Conservation (phyloP, 768 basidiomycete species). For the Tulasnella sp. region DNA sequence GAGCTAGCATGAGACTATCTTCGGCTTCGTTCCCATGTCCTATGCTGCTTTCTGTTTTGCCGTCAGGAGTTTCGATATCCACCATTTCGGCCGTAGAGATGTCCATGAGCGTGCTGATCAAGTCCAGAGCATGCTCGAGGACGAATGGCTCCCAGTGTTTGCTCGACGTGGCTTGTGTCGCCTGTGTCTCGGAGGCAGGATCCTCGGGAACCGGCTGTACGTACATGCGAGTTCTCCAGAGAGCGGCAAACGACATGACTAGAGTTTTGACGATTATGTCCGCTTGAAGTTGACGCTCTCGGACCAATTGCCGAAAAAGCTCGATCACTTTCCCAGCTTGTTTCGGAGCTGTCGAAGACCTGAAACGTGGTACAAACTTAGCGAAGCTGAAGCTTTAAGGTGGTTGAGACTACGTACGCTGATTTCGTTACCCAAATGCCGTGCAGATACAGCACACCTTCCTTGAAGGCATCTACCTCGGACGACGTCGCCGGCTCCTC, state of each 20-base stretch:
- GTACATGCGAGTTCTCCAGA: slow-evolving; percentile 76
- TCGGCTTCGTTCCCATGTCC: slow-evolving; percentile 19
- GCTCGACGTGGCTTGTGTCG: slow-evolving; percentile 18
- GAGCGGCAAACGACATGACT: slow-evolving; percentile 62
- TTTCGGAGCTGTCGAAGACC: slow-evolving; percentile 2
- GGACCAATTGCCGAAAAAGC: slow-evolving; percentile 50
- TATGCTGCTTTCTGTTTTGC: background rate
- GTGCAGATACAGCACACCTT: slow-evolving; percentile 63
- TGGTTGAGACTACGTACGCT: slow-evolving; percentile 37
- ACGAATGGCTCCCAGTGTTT: slow-evolving; percentile 51
- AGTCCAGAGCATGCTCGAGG: slow-evolving; percentile 51
- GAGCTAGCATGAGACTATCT: slow-evolving; percentile 49
- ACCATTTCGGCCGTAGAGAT: slow-evolving; percentile 52
- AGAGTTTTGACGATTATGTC: slow-evolving; percentile 68
- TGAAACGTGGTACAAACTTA: background rate
- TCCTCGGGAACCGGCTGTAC: slow-evolving; percentile 24
- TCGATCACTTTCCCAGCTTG: slow-evolving; percentile 32
- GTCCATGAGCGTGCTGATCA: slow-evolving; percentile 52
- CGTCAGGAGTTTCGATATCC: slow-evolving; percentile 30
- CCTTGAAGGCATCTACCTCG: slow-evolving; percentile 39
- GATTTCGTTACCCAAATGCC: slow-evolving; percentile 50
- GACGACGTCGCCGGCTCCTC: background rate
- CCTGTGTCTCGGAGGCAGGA: slow-evolving; percentile 22
- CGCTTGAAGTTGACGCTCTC: slow-evolving; percentile 56
- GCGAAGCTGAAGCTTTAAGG: slow-evolving; percentile 16